Base-by-base conservation (phyloP, 2,329 filamentous ascomycete genomes). In the Penicillium olsonii region DNA sequence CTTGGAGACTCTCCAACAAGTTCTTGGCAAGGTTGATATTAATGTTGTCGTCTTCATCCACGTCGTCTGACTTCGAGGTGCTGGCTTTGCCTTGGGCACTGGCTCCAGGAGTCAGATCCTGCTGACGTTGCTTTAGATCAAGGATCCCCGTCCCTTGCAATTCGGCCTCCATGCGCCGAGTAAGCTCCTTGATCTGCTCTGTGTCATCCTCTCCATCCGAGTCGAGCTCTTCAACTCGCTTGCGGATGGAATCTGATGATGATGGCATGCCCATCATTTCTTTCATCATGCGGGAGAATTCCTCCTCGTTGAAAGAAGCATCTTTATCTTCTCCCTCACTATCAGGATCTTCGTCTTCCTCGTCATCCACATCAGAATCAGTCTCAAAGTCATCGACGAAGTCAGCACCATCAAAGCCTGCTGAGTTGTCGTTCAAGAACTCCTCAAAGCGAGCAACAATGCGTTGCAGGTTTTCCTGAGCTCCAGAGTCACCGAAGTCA, bases 371-470 rank as follows among this genome's bases (percentile, higher is more conserved):
- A 11, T 81, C 77, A 37, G 84, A 78, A 52, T 88, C 85, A 14
- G 79, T 71, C 52, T 89, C 87, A 79, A 89, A 88, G 9, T 88
- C 87, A 53, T 82, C 78, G 24, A 78, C 68, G 20, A 89, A 70
- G 51, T 90, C 84, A 0, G 86, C 88, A 0, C 91, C 92, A 39
- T 95, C 91, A 5, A 85, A 68, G 1, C 88, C 92, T 0, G 91
- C 90, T 38, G 80, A 81, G 10, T 95, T 88, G 60, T 97, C 90
- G 48, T 95, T 89, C 38, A 99, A 72, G 61, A 99, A 97, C 11
- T 87, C 79, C 64, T 96, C 91, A 63, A 99, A 97, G n/a, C 90
- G 84, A 39, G 88, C 87, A 0, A 99, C 94, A 67, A 97, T 96
- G 64, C 92, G 92, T 45, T 87, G 85, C 18, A 99, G 76, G 65